Base-by-base conservation (phyloP, 495 filamentous ascomycete species). In the Podospora australis region DNA sequence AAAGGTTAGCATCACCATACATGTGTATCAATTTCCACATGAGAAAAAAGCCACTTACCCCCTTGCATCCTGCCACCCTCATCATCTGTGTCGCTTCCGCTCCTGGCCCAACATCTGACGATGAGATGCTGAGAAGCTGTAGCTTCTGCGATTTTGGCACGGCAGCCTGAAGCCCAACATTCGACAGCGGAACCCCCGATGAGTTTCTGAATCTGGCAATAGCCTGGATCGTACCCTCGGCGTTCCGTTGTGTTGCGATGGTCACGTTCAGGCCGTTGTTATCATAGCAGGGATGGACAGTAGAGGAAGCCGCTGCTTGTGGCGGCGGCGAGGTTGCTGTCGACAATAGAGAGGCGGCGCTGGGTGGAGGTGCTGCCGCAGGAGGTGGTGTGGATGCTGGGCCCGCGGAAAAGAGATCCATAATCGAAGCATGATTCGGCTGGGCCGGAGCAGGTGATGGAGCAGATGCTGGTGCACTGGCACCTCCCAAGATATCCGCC, bases 111-210 rank as follows among this genome's bases (percentile, higher is more conserved):
- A 98, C 63, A 35, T 95, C 88, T 1, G 81, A 65, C 56, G 78
- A 84, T 46, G 82, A 92, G 49, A 98, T 92, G 44, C 83, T 86
- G 58, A 90, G 84, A 41, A 98, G 70, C 64, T 95, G 87, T 51
- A 98, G 64, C 58, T 87, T 91, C 67, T 97, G 94, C 28, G 83
- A 88, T 71, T 96, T 96, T 5, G 92, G 94, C 51, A 97, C 92
- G 4, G 92, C 92, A 39, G 90, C 94, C 66, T 97, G 94, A 44
- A 98, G 61, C 5, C 82, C 83, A 14, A 96, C 86, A 26, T 70
- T 77, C 13, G 79, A 74, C 39, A 97, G 74, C n/a, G 66, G 59
- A 22, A 71, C 71, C 42, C 77, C 78, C 7, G 81, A 83, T 1
- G 68, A 74, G 62, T 96, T 97, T 11, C 75, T 73, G 77, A 98